Evolutionary conservation across 768 basidiomycete species (phyloP).

Genomic region (Phallus indusiatus): DNA sequence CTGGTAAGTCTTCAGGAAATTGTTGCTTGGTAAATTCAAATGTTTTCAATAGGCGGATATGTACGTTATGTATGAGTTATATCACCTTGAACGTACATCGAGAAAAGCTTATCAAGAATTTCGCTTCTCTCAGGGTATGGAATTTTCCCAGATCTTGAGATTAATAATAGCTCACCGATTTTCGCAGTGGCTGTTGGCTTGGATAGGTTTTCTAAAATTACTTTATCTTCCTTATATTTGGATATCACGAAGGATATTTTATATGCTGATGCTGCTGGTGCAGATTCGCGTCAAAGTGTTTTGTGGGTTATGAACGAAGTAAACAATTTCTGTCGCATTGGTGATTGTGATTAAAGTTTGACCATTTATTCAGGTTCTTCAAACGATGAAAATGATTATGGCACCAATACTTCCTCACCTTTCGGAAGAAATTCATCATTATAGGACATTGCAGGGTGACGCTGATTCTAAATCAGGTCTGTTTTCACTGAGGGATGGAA

Average conservation of each 20-base stretch:
- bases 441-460: constrained; percentile 14
- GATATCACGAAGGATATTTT: constrained; percentile 75
- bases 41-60: constrained; percentile 57
- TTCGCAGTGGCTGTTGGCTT: constrained; percentile 59
- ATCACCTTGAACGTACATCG: constrained; percentile 57
- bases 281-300: constrained; percentile 39
- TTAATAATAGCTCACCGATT: constrained; percentile 2
- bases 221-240: constrained; percentile 77
- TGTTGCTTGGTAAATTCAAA: neutral
- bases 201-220: constrained; percentile 70
- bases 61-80: constrained; percentile 80
- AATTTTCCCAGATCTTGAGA: neutral
- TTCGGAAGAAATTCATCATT: constrained; percentile 74
- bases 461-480: constrained; percentile 27
- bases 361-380: constrained; percentile 41
- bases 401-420: constrained; percentile 87
- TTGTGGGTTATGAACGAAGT: constrained; percentile 38
- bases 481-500: constrained; percentile 45
- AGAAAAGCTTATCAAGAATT: constrained; percentile 60
- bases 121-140: constrained; percentile 74
- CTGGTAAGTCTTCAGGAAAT: constrained; percentile 41
- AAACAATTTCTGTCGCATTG: neutral
- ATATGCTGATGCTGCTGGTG: constrained; percentile 55
- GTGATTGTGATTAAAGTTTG: neutral
- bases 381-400: constrained; percentile 57